A percentile compares a stretch with the other conserved stretches of the same genome.
Conservation (phyloP, 1,139 yeast species). For the Arxiozyma telluris region DNA sequence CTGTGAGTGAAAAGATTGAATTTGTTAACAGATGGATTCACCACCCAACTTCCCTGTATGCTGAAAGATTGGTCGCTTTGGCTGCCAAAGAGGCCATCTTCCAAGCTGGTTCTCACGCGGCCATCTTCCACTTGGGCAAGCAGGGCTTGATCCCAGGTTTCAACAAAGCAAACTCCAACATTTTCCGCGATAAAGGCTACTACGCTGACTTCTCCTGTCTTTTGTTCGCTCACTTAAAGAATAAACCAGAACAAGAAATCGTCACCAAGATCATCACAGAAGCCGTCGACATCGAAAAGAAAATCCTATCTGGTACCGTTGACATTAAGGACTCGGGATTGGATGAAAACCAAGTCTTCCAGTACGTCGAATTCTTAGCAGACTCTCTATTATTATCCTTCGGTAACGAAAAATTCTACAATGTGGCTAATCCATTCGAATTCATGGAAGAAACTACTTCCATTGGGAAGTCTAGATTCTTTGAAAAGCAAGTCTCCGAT, state of each 20-base stretch:
- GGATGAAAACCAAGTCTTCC: constrained; percentile 88
- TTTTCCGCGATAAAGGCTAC: constrained; percentile 97
- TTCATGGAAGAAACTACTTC: constrained; percentile 97
- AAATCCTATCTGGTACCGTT: constrained; percentile 86
- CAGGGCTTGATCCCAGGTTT: constrained; percentile 98
- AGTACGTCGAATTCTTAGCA: constrained; percentile 95
- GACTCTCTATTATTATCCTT: constrained; percentile 84
- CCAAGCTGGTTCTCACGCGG: constrained; percentile 96
- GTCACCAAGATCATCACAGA: constrained; percentile 84
- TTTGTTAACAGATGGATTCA: constrained; percentile 97
- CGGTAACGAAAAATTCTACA: constrained; percentile 84
- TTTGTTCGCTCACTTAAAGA: constrained; percentile 81
- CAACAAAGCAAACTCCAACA: constrained; percentile 93
- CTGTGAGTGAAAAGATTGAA: constrained; percentile 91
- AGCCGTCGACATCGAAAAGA: constrained; percentile 92
- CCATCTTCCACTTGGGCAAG: constrained; percentile 97
- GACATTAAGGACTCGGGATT: constrained; percentile 89
- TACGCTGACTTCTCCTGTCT: constrained; percentile 98
- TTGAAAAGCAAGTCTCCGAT: constrained; percentile 97
- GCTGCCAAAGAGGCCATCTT: constrained; percentile 99
- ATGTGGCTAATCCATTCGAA: constrained; percentile 89
- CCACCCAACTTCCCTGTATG: constrained; percentile 79
- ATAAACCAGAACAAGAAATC: constrained; percentile 73
- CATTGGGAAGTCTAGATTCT: constrained; percentile 97
- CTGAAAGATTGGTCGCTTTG: constrained; percentile 92